phyloP scores from a whole-genome alignment of 1,284 basidiomycete genomes.

The Meira nashicola region DNA sequence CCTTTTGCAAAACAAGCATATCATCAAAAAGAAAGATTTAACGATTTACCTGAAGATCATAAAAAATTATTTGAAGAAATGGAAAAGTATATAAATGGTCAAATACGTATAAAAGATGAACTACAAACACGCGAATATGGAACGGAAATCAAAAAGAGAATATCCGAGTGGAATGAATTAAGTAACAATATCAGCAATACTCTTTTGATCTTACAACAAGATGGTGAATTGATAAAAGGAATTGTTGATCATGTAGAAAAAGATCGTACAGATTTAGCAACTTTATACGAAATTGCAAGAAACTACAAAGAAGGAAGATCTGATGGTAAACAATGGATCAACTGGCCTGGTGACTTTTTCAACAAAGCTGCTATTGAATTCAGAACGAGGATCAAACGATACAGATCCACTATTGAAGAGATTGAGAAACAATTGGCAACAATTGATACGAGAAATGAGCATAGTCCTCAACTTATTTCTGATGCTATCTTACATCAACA shows the following conservation, averaged over 20 bases:
- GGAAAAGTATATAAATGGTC: constrained; percentile 23
- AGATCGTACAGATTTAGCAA: constrained; percentile 38
- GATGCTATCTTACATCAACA: constrained; percentile 48
- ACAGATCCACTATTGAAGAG: constrained; percentile 45
- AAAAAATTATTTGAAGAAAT: constrained; percentile 44
- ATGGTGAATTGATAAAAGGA: constrained; percentile 23
- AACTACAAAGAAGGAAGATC: constrained; percentile 27
- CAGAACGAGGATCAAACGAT: constrained; percentile 35
- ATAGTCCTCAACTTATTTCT: constrained; percentile 25
- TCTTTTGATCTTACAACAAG: constrained; percentile 33
- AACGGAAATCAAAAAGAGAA: constrained; percentile 32
- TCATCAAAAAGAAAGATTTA: constrained; percentile 48
- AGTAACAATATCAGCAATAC: constrained; percentile 13
- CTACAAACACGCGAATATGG: constrained; percentile 21
- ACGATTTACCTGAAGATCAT: constrained; percentile 46
- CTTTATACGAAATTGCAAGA: constrained; percentile 36
- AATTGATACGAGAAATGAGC: constrained; percentile 15
- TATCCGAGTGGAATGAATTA: constrained; percentile 37
- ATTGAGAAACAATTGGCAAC: constrained; percentile 41
- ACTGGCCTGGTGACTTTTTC: constrained; percentile 31
- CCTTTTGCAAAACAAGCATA: constrained; percentile 38
- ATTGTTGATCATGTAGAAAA: constrained; percentile 29
- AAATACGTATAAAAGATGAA: constrained; percentile 17
- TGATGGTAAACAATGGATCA: constrained; percentile 10
- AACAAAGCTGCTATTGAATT: constrained; percentile 31